These are phyloP conservation scores for Cyclocybe cylindracea DNA, from an alignment of 768 basidiomycete species.

Conservation along the genomic window DNA sequence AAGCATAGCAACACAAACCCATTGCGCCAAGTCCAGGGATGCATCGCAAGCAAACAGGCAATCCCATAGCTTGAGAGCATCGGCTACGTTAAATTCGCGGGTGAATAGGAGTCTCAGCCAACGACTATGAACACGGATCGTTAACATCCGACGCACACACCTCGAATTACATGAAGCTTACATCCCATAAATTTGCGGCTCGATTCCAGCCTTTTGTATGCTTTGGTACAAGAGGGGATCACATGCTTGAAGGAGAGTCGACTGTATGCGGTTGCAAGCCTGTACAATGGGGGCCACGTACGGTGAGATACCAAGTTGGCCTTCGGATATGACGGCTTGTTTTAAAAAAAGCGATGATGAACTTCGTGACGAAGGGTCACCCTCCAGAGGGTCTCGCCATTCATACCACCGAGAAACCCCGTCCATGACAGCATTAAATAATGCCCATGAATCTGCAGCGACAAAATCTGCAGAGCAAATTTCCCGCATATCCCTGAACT, in stretches of 20 bases:
- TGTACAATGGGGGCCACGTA: constrained; percentile 85
- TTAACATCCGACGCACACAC: constrained; percentile 4
- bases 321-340: constrained; percentile 46
- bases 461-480: constrained; percentile 69
- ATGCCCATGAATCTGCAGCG: constrained; percentile 84
- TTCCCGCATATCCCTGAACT: constrained; percentile 48
- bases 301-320: constrained; percentile 53
- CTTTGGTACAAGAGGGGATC: constrained; percentile 80
- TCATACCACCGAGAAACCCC: constrained; percentile 78
- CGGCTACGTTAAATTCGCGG: constrained; percentile 80
- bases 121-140: constrained; percentile 51
- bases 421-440: constrained; percentile 83
- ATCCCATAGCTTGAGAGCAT: constrained; percentile 93
- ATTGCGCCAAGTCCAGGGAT: constrained; percentile 73
- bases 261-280: constrained; percentile 81
- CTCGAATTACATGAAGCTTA: constrained; percentile 41
- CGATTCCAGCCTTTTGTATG: constrained; percentile 80
- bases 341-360: constrained; percentile 38
- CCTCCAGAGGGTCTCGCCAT: constrained; percentile 51
- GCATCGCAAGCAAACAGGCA: constrained; percentile 89
- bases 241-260: constrained; percentile 65
- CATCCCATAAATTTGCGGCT: constrained; percentile 98
- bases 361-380: constrained; percentile 6
- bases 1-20: constrained; percentile 94
- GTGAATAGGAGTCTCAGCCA: constrained; percentile 95